These are phyloP conservation scores for Trichoderma endophyticum DNA, from an alignment of 2,329 filamentous ascomycete species.

Conservation along the genomic window DNA sequence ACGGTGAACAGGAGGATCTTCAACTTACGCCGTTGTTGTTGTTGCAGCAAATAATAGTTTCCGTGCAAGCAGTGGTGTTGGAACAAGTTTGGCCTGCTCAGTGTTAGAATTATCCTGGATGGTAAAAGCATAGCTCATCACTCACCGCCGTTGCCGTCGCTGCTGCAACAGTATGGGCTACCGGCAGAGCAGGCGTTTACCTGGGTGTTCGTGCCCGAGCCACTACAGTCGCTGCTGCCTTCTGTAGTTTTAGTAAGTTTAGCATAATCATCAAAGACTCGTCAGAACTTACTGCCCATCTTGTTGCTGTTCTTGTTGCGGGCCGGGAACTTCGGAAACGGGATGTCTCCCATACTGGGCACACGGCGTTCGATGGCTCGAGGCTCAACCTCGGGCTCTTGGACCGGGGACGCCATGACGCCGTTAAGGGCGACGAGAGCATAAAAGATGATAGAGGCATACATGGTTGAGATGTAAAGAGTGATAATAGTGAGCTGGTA, in stretches of 20 bases:
- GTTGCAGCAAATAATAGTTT: slow-evolving; percentile 7
- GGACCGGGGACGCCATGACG: not conserved
- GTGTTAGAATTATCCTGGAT: not conserved
- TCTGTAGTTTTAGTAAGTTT: not conserved
- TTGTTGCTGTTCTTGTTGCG: not conserved
- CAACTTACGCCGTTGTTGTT: slow-evolving; percentile 2
- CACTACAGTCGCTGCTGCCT: not conserved
- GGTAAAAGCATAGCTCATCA: not conserved
- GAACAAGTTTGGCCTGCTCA: not conserved
- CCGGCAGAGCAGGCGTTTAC: not conserved
- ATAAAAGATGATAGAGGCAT: not conserved
- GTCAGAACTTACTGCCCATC: not conserved
- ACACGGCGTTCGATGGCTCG: not conserved
- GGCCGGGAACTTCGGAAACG: not conserved
- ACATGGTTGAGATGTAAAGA: not conserved
- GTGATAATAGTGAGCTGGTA: not conserved
- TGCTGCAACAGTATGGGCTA: not conserved
- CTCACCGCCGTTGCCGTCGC: not conserved
- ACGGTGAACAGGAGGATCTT: not conserved
- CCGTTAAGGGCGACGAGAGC: not conserved
- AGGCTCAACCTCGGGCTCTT: not conserved
- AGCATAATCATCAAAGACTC: not conserved
- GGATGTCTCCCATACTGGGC: not conserved
- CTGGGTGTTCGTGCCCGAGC: not conserved
- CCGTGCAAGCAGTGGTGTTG: not conserved